Conservation (phyloP, 2,329 filamentous ascomycete species). For the Microsporum ferrugineum region DNA sequence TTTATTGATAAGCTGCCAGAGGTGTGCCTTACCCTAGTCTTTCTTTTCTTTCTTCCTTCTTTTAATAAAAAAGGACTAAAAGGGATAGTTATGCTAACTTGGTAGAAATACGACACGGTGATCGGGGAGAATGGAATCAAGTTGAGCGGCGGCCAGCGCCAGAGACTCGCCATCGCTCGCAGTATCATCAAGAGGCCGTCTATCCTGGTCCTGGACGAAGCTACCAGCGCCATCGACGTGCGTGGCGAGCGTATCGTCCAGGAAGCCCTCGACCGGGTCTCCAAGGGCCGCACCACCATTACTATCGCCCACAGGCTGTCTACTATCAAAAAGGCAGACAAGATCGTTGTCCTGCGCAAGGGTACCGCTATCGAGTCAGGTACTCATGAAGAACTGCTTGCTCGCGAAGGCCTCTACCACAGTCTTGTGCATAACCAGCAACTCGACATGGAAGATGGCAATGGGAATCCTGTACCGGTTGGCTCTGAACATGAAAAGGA, state of each 20-base stretch:
- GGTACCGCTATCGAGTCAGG: slow-evolving; percentile 63
- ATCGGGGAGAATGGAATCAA: slow-evolving; percentile 70
- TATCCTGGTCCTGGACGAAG: slow-evolving; percentile 64
- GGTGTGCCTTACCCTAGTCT: slow-evolving; percentile 9
- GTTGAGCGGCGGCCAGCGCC: slow-evolving; percentile 74
- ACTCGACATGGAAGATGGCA: slow-evolving; percentile 15
- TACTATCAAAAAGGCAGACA: slow-evolving; percentile 64
- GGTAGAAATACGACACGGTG: slow-evolving; percentile 55
- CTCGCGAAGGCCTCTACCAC: slow-evolving; percentile 51
- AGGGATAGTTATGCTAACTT: background rate
- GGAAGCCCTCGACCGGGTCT: slow-evolving; percentile 42
- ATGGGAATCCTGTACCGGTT: slow-evolving; percentile 10
- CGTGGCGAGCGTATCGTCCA: slow-evolving; percentile 46
- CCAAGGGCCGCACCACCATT: slow-evolving; percentile 57
- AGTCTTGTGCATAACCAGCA: slow-evolving; percentile 47
- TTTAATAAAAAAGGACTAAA: no score
- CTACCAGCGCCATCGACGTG: slow-evolving; percentile 56
- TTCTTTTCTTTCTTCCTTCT: background rate
- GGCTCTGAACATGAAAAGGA: slow-evolving; percentile 12
- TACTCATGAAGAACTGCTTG: slow-evolving; percentile 60
- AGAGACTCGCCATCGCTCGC: slow-evolving; percentile 65
- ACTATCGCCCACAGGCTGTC: slow-evolving; percentile 65
- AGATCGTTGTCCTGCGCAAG: slow-evolving; percentile 63
- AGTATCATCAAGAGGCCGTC: slow-evolving; percentile 56
- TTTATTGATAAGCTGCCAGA: slow-evolving; percentile 54